Conservation (phyloP, 371 early-diverging fungal genomes). For the Circinella umbellata region DNA sequence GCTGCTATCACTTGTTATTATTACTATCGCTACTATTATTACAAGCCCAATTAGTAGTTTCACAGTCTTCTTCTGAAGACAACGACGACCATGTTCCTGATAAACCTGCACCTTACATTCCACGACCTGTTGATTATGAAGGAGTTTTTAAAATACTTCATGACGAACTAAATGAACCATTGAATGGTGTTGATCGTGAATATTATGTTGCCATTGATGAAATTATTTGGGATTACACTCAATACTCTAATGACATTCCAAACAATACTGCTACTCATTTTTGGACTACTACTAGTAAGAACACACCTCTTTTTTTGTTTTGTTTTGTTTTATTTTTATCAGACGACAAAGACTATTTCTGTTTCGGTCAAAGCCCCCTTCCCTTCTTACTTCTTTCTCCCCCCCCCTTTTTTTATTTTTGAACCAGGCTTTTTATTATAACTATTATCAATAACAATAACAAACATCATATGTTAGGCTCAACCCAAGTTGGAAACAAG, state of each 20-base stretch:
- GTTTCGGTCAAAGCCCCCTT: too few relatives aligned
- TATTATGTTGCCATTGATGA: conserved; percentile 49
- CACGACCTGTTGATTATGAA: conserved; percentile 14
- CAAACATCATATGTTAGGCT: conserved; percentile 10
- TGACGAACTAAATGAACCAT: conserved; percentile 32
- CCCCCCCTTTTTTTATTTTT: too few relatives aligned
- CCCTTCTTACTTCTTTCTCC: neutral
- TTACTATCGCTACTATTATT: neutral
- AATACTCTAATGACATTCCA: conserved; percentile 17
- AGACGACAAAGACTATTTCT: neutral
- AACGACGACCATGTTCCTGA: conserved; percentile 8
- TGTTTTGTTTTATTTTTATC: neutral
- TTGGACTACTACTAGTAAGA: conserved; percentile 29
- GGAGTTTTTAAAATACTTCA: conserved; percentile 40
- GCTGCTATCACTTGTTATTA: neutral
- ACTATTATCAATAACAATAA: neutral
- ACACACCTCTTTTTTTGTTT: neutral
- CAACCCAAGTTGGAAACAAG: conserved; percentile 35
- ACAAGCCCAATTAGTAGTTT: neutral
- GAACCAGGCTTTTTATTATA: too few relatives aligned
- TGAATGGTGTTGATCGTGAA: conserved; percentile 29
- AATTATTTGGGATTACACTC: conserved; percentile 45
- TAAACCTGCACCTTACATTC: conserved; percentile 16
- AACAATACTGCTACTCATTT: conserved; percentile 16
- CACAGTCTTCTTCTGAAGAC: neutral